Percentiles rank a stretch among this genome's conserved stretches.
Evolutionary conservation across 2,329 filamentous ascomycete species (phyloP).

Genomic region (Aspergillus sp.): DNA sequence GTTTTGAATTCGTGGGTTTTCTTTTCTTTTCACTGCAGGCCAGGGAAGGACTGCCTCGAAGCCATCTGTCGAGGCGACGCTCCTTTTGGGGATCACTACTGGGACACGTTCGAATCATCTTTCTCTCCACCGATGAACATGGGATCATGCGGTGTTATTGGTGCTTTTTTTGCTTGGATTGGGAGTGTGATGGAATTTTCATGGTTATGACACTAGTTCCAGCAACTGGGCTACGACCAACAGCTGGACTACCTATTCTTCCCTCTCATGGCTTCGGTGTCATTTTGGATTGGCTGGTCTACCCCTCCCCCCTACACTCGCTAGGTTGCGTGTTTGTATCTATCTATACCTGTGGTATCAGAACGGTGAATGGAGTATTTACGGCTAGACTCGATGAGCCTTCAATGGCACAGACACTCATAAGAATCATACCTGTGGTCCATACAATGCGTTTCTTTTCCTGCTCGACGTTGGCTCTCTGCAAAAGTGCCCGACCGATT

Average conservation of each 20-base stretch:
- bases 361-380: conserved; percentile 16
- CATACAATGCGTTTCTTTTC: not conserved
- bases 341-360: conserved; percentile 9
- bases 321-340: conserved; percentile 13
- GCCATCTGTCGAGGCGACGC: conserved; percentile 15
- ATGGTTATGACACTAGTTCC: conserved; percentile 3
- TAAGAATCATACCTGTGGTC: not conserved
- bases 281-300: conserved; percentile 9
- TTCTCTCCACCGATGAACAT: conserved; percentile 2
- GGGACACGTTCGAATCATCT: conserved; percentile 12
- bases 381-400: conserved; percentile 7
- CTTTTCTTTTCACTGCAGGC: conserved; percentile 19
- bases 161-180: not conserved
- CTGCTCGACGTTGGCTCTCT: not conserved
- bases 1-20: conserved; percentile 10
- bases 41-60: conserved; percentile 9
- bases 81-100: conserved; percentile 15
- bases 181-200: not conserved
- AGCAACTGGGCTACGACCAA: conserved; percentile 4
- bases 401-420: conserved; percentile 1
- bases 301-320: conserved; percentile 8
- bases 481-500: conserved; percentile 8
- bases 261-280: conserved; percentile 4
- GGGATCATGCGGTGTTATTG: conserved; percentile 10
- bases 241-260: conserved; percentile 1